These are phyloP conservation scores for Brasenia schreberi DNA, from an alignment of 164 flowering plant species.

Conservation along the genomic window DNA sequence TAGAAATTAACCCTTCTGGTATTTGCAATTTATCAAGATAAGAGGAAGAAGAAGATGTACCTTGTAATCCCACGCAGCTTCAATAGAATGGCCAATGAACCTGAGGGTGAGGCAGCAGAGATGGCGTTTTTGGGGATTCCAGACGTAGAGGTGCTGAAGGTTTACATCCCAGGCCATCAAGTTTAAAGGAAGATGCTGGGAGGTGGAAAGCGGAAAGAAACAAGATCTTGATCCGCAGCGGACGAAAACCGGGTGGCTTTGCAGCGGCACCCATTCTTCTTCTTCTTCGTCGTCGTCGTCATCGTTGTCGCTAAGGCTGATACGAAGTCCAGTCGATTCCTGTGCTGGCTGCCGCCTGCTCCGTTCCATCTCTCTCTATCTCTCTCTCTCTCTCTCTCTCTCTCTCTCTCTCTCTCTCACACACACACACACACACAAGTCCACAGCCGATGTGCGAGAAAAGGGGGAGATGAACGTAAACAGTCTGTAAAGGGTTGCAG, in stretches of 20 bases:
- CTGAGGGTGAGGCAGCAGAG: slow-evolving; percentile 59
- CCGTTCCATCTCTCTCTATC: no score
- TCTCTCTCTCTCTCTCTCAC: background rate
- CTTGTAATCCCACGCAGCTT: slow-evolving; percentile 74
- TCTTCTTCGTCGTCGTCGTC: background rate
- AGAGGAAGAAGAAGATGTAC: slow-evolving; percentile 14
- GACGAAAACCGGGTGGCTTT: slow-evolving; percentile 52
- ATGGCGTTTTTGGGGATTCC: slow-evolving; percentile 36
- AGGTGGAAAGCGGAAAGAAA: no score
- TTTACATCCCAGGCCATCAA: slow-evolving; percentile 77
- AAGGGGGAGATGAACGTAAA: no score
- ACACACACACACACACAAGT: no score
- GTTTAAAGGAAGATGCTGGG: slow-evolving; percentile 11
- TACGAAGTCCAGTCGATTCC: no score
- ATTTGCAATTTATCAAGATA: background rate
- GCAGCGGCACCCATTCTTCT: slow-evolving; percentile 57
- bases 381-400: background rate
- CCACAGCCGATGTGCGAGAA: no score
- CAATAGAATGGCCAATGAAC: slow-evolving; percentile 52
- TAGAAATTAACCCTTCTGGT: no score
- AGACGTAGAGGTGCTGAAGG: slow-evolving; percentile 51
- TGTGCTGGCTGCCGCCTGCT: background rate
- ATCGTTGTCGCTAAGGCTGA: no score
- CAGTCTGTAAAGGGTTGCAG: no score
- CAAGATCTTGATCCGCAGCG: slow-evolving; percentile 10